phyloP scores from a whole-genome alignment of 345 rosid species.

The Eucalyptus polybractea region DNA sequence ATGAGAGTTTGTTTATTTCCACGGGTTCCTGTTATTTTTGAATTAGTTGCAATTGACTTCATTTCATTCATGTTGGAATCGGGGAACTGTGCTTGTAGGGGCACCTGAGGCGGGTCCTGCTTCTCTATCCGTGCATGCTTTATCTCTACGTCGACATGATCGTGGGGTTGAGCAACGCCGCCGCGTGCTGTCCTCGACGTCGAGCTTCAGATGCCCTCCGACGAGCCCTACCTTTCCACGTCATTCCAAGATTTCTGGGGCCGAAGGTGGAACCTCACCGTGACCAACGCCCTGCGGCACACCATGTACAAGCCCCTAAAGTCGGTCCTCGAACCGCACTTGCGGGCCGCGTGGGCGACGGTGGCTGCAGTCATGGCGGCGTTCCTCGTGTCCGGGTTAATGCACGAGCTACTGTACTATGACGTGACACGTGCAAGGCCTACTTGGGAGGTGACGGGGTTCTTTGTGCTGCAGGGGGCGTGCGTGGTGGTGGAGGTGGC shows the following conservation, averaged over 20 bases:
- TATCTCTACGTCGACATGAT: slow-evolving; percentile 7
- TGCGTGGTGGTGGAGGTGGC: slow-evolving; percentile 10
- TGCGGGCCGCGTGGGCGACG: background rate
- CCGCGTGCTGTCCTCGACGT: background rate
- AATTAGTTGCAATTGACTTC: background rate
- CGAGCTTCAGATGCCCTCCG: slow-evolving; percentile 17
- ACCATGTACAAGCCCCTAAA: slow-evolving; percentile 21
- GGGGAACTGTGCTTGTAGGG: background rate
- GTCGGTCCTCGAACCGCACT: background rate
- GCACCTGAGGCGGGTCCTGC: background rate
- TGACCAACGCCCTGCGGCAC: slow-evolving; percentile 21
- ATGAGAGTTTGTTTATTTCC: background rate
- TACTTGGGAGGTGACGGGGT: slow-evolving; percentile 31
- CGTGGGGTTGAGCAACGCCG: background rate
- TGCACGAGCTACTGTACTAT: slow-evolving; percentile 14
- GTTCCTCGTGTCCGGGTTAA: slow-evolving; percentile 13
- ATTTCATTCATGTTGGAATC: background rate
- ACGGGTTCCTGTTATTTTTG: background rate
- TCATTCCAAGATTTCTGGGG: slow-evolving; percentile 61
- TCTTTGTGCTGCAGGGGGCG: slow-evolving; percentile 17
- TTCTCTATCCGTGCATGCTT: slow-evolving; percentile 3
- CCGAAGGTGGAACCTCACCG: slow-evolving; percentile 40
- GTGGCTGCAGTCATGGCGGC: slow-evolving; percentile 2
- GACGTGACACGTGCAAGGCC: background rate
- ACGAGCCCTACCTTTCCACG: slow-evolving; percentile 25